These are phyloP conservation scores for Neoboletus brunneissimus DNA, from an alignment of 768 basidiomycete species.

Conservation along the genomic window DNA sequence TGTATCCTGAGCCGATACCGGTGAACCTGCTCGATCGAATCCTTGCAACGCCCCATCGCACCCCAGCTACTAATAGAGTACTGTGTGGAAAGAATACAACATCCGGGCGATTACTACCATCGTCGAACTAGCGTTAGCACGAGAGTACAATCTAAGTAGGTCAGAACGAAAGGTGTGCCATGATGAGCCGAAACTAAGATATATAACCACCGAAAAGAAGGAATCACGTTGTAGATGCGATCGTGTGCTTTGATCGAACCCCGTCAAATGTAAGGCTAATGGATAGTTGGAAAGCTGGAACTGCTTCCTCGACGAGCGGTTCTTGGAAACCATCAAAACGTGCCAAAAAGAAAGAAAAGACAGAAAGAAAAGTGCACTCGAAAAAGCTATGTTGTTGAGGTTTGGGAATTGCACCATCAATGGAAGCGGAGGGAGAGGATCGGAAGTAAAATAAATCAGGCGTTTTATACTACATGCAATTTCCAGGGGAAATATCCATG, in stretches of 20 bases:
- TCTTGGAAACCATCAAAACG: conserved; percentile 24
- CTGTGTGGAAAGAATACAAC: background rate
- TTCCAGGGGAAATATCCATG: background rate
- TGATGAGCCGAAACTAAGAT: background rate
- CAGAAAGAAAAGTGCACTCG: background rate
- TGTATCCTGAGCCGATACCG: background rate
- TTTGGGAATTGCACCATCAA: background rate
- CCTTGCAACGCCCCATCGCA: background rate
- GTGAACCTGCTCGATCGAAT: background rate
- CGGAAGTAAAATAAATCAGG: conserved; percentile 8
- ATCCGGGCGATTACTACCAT: background rate
- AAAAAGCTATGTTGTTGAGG: background rate
- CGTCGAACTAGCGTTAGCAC: background rate
- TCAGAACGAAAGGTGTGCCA: background rate
- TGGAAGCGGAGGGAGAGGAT: background rate
- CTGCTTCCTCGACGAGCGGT: conserved; percentile 8
- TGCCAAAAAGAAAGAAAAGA: background rate
- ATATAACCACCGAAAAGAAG: background rate
- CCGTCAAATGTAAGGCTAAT: background rate
- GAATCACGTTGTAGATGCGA: background rate
- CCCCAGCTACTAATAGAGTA: background rate
- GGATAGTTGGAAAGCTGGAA: background rate
- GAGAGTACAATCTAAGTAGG: conserved; percentile 5
- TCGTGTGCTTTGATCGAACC: conserved; percentile 5
- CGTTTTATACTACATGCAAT: conserved; percentile 9